A percentile compares a stretch with the other conserved stretches of the same genome.
phyloP scores from a whole-genome alignment of 257 asterid genomes.

The Solanum habrochaites region DNA sequence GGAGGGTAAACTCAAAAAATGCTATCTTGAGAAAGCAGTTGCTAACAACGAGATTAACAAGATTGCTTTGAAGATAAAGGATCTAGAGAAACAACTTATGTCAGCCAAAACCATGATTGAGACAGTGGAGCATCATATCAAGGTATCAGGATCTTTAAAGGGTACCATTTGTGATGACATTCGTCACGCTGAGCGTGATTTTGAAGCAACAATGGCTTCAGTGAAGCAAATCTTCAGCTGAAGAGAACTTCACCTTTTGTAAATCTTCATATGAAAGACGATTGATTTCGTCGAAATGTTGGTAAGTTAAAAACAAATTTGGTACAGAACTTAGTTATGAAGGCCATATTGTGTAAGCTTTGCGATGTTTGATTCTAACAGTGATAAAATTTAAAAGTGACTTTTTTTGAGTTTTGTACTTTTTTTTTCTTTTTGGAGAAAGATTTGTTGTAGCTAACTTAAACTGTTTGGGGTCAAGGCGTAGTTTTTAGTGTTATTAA shows the following conservation, averaged over 20 bases:
- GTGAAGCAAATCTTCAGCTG: neutral
- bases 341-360: neutral
- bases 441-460: neutral
- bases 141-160: neutral
- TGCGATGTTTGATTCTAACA: neutral
- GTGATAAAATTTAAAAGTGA: too few relatives aligned
- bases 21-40: neutral
- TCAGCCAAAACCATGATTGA: neutral
- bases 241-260: neutral
- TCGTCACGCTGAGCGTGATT: neutral
- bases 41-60: neutral
- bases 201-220: neutral
- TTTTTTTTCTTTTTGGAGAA: neutral
- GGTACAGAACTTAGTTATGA: neutral
- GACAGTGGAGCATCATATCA: neutral
- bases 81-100: neutral
- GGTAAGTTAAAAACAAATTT: neutral
- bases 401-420: too few relatives aligned
- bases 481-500: neutral
- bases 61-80: neutral
- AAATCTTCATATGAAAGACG: neutral
- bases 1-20: neutral
- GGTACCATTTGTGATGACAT: neutral
- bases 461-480: neutral
- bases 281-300: neutral